Evolutionary conservation across 352 stramenopile species (phyloP), one percentile per base, ranked within the genome.

Genomic region (Elongisporangium undulatum): DNA sequence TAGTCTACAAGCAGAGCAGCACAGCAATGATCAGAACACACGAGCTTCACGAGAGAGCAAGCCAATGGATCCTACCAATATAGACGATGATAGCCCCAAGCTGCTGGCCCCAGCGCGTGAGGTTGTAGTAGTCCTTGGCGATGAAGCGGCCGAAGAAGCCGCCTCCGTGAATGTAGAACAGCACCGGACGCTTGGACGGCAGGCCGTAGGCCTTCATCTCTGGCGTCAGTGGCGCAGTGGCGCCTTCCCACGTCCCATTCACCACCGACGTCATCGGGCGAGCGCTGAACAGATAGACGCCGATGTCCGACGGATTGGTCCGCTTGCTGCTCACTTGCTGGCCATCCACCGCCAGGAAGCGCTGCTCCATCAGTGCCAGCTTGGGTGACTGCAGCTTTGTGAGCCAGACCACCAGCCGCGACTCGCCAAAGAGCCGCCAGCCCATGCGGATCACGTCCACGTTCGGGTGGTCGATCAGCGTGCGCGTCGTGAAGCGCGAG

Each of bases 81-180:
- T 95, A 96, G 55, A 96, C 84, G 48, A 96, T 91, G 10, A 94
- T 82, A 2, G 75, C 82, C n/a, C 85, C 82, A 12, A 94, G 70
- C 10, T 67, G 68, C 9, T 72, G 70, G 0, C 83, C 82, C 89
- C 87, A 96, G 21, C 71, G 63, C 1, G 79, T 89, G 56, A 95
- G 52, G 48, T 89, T 92, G 51, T 88, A 75, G 9, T 86, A 85
- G 59, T 96, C 87, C 55, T 92, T 92, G 10, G 84, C 86, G 57
- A 96, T 89, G 63, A 94, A 95, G n/a, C 84, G 78, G 0, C 82
- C 86, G 49, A 96, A 94, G 60, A 94, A 96, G 2, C 86, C 88
- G 12, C 88, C 88, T 20, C 88, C 88, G 49, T 96, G 88, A 34
- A 95, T 86, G 55, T 96, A 96, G 12, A 96, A 63, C 0, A 96